These are phyloP conservation scores for Podila epigama DNA, from an alignment of 192 early-diverging fungal genomes.

Conservation along the genomic window DNA sequence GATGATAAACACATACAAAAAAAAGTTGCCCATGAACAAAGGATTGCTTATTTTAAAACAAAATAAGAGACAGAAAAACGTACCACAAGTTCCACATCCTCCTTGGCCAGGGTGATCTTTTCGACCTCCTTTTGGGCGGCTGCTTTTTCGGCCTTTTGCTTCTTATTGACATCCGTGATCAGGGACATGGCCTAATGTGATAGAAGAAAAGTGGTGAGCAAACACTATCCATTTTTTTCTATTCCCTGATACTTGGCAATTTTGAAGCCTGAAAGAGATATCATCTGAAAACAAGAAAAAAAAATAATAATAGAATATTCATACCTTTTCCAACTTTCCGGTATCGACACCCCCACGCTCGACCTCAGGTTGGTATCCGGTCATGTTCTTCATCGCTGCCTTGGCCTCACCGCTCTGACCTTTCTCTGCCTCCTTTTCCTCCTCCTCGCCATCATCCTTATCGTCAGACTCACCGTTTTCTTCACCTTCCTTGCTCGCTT, in stretches of 20 bases:
- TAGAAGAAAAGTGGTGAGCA: too few relatives aligned
- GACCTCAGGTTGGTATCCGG: constrained; percentile 53
- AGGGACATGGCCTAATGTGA: constrained; percentile 50
- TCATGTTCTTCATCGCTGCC: constrained; percentile 65
- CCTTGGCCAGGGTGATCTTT: constrained; percentile 51
- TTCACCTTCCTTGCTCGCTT: background rate
- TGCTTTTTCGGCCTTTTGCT: constrained; percentile 44
- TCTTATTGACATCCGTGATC: constrained; percentile 38
- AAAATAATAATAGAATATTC: background rate
- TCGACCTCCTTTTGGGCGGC: constrained; percentile 44
- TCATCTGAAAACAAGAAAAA: too few relatives aligned
- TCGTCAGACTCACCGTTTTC: constrained; percentile 27
- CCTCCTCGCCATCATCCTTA: constrained; percentile 50
- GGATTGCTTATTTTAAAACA: too few relatives aligned
- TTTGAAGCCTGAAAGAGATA: too few relatives aligned
- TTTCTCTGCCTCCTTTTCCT: constrained; percentile 49
- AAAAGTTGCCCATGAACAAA: too few relatives aligned
- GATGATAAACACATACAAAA: too few relatives aligned
- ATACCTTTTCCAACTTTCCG: constrained; percentile 60
- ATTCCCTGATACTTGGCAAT: too few relatives aligned
- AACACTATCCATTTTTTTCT: too few relatives aligned
- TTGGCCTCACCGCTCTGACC: constrained; percentile 59
- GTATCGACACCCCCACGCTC: constrained; percentile 58
- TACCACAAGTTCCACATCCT: constrained; percentile 57
- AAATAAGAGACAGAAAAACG: background rate